These are phyloP conservation scores for Paramarasmius palmivorus DNA, from an alignment of 1,284 basidiomycete genomes.

Conservation along the genomic window DNA sequence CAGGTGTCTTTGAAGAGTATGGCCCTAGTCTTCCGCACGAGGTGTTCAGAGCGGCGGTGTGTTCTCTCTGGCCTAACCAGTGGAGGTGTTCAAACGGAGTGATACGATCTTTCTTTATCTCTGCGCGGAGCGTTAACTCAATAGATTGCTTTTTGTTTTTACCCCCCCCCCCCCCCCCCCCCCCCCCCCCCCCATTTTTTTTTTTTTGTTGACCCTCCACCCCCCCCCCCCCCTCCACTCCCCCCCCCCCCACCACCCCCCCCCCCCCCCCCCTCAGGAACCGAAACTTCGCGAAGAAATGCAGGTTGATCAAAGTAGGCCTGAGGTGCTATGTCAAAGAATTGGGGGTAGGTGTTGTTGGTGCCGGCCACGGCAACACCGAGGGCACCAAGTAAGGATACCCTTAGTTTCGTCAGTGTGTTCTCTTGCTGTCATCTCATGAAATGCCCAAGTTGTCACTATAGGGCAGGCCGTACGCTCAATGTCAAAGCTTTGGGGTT, in stretches of 20 bases:
- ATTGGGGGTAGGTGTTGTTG: slow-evolving; percentile 5
- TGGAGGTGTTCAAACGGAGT: not conserved
- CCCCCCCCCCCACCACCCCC: no score
- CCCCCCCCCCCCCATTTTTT: no score
- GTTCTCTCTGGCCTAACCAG: not conserved
- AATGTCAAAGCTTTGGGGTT: not conserved
- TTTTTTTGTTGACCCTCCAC: no score
- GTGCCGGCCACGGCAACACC: slow-evolving; percentile 6
- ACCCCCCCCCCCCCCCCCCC: no score
- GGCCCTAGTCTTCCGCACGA: not conserved
- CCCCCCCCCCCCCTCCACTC: no score
- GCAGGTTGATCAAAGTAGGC: slow-evolving; percentile 6
- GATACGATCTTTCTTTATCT: not conserved
- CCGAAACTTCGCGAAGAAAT: slow-evolving; percentile 5
- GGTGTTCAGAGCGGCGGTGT: slow-evolving; percentile 4
- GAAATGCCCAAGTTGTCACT: no score
- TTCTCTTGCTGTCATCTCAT: no score
- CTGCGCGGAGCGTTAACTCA: not conserved
- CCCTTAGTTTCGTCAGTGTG: no score
- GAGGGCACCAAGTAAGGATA: no score
- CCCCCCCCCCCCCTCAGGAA: no score
- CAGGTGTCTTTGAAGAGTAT: slow-evolving; percentile 1
- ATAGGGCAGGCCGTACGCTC: not conserved
- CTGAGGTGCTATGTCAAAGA: slow-evolving; percentile 1
- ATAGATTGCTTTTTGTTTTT: no score